phyloP scores from a whole-genome alignment of 2,329 filamentous ascomycete genomes.

The Blastomyces percursus region DNA sequence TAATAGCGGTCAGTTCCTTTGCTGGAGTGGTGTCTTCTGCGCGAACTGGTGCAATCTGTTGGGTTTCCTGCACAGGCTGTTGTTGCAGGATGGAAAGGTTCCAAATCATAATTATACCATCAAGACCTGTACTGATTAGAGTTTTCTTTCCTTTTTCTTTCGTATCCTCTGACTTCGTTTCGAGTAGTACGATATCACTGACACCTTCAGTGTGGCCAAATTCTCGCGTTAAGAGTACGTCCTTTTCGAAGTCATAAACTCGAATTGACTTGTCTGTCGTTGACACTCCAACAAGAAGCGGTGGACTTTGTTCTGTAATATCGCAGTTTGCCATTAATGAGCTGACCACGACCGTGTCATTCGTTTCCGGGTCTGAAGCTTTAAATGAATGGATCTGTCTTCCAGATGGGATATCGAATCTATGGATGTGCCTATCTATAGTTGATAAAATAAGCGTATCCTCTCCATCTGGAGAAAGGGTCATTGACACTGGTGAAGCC shows the following conservation, averaged over 20 bases:
- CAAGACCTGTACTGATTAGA: slow-evolving; percentile 63
- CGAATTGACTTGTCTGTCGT: slow-evolving; percentile 93
- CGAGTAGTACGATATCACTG: slow-evolving; percentile 66
- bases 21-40: slow-evolving; percentile 31
- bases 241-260: slow-evolving; percentile 70
- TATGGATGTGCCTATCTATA: slow-evolving; percentile 50
- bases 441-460: slow-evolving; percentile 49
- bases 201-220: slow-evolving; percentile 95
- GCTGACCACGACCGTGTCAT: slow-evolving; percentile 73
- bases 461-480: slow-evolving; percentile 51
- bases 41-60: slow-evolving; percentile 16
- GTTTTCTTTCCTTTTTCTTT: slow-evolving; percentile 37
- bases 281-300: slow-evolving; percentile 74
- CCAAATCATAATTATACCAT: slow-evolving; percentile 79
- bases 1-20: slow-evolving; percentile 44
- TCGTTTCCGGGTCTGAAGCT: slow-evolving; percentile 65
- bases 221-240: slow-evolving; percentile 70
- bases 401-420: slow-evolving; percentile 54
- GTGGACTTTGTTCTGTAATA: slow-evolving; percentile 45
- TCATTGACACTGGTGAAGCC: slow-evolving; percentile 76
- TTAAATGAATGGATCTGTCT: slow-evolving; percentile 65
- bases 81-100: slow-evolving; percentile 28
- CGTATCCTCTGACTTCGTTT: slow-evolving; percentile 27
- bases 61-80: slow-evolving; percentile 21
- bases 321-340: slow-evolving; percentile 54